phyloP scores from a whole-genome alignment of 2,329 filamentous ascomycete genomes.

The Exophiala dermatitidis region DNA sequence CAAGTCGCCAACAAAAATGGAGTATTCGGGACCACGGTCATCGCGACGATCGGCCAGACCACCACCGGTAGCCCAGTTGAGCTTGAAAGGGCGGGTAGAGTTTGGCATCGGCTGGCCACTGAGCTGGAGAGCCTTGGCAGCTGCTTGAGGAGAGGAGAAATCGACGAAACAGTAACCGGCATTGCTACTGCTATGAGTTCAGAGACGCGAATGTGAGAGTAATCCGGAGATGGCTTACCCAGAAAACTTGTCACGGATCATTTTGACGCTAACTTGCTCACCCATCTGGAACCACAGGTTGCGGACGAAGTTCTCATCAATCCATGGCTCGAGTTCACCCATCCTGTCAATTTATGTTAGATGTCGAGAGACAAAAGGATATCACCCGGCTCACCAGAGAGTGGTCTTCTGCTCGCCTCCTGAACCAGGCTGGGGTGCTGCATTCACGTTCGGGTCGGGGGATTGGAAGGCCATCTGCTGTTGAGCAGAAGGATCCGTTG shows the following conservation, averaged over 20 bases:
- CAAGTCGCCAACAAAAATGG: conserved; percentile 95
- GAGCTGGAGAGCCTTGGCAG: conserved; percentile 80
- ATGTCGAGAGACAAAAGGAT: conserved; percentile 11
- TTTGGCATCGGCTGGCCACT: conserved; percentile 89
- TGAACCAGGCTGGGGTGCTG: conserved; percentile 40
- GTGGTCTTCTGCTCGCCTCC: conserved; percentile 51
- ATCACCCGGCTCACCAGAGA: conserved; percentile 42
- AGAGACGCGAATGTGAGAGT: conserved; percentile 24
- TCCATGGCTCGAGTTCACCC: conserved; percentile 98
- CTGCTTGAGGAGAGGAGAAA: conserved; percentile 73
- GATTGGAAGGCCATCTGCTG: conserved; percentile 49
- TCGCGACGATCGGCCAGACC: conserved; percentile 91
- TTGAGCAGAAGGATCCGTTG: conserved; percentile 33
- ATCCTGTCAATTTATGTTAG: conserved; percentile 58
- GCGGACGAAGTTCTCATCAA: conserved; percentile 97
- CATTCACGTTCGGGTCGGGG: conserved; percentile 42
- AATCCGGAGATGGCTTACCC: conserved; percentile 55
- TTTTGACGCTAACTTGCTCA: conserved; percentile 96
- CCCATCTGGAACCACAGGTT: conserved; percentile 89
- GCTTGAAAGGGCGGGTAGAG: conserved; percentile 90
- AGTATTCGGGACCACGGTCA: conserved; percentile 91
- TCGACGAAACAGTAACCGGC: conserved; percentile 99
- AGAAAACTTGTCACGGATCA: conserved; percentile 98
- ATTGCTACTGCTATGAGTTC: conserved; percentile 57
- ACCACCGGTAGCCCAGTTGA: conserved; percentile 98